Evolutionary conservation across 176 grass and related monocot genomes (phyloP).

Genomic region (Triticum monococcum): DNA sequence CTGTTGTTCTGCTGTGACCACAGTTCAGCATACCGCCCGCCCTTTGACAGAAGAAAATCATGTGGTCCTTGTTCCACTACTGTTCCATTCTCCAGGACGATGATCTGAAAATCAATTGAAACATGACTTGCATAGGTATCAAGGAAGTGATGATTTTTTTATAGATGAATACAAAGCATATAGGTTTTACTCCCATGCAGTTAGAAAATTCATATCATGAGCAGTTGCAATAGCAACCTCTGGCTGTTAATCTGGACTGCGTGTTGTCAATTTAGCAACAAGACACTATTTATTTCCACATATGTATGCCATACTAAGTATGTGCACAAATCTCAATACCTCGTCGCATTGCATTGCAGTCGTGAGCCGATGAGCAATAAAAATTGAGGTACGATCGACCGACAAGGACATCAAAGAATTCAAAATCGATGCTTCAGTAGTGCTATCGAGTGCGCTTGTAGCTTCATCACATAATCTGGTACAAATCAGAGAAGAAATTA

Average conservation of each 20-base stretch:
- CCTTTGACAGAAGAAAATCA: constrained; percentile 71
- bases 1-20: constrained; percentile 92
- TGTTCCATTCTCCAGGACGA: constrained; percentile 90
- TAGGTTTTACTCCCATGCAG: background rate
- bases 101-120: constrained; percentile 69
- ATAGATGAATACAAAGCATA: constrained; percentile 3
- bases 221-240: constrained; percentile 24
- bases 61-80: constrained; percentile 86
- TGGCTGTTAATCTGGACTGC: constrained; percentile 3
- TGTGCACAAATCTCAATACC: constrained; percentile 43
- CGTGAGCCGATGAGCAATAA: constrained; percentile 92
- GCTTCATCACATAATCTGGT: constrained; percentile 94
- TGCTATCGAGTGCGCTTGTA: constrained; percentile 96
- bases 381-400: constrained; percentile 70
- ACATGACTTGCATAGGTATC: background rate
- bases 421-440: constrained; percentile 93
- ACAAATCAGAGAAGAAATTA: constrained; percentile 18
- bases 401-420: constrained; percentile 81
- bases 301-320: background rate
- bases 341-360: constrained; percentile 94
- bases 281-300: background rate
- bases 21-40: constrained; percentile 71
- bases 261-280: background rate
- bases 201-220: background rate
- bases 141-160: background rate